These are phyloP conservation scores for Yarrowia sp. DNA, from an alignment of 805 yeast species.

Conservation along the genomic window DNA sequence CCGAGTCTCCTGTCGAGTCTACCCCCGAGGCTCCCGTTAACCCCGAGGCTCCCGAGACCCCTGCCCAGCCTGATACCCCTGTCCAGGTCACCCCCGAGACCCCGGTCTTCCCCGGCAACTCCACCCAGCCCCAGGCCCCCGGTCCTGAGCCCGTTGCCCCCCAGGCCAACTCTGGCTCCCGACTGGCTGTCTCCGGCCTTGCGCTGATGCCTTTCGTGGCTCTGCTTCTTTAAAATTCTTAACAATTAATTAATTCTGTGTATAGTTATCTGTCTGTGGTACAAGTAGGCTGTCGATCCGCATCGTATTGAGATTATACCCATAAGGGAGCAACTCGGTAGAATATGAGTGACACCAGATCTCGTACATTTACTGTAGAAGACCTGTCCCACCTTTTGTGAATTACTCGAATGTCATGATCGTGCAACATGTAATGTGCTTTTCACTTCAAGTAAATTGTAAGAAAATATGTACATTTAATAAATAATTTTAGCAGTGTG, in stretches of 20 bases:
- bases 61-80: not conserved
- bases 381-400: too few relatives aligned
- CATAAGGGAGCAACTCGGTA: too few relatives aligned
- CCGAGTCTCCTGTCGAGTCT: not conserved
- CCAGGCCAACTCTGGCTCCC: constrained; percentile 4
- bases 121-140: not conserved
- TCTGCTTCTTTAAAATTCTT: not conserved
- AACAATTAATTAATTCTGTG: constrained; percentile 2
- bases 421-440: too few relatives aligned
- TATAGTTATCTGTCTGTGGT: not conserved
- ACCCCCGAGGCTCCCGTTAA: not conserved
- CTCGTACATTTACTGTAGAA: too few relatives aligned
- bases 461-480: not conserved
- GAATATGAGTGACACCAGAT: too few relatives aligned
- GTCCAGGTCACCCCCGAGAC: not conserved
- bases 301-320: too few relatives aligned
- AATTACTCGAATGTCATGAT: too few relatives aligned
- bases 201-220: constrained; percentile 1
- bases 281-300: too few relatives aligned
- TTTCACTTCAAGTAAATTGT: not conserved
- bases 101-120: not conserved
- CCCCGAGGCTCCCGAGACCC: not conserved
- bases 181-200: not conserved
- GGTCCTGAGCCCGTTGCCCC: not conserved
- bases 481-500: not conserved